Evolutionary conservation across 108 stramenopile genomes (phyloP), one percentile per base, ranked within the genome.

Genomic region (Cyclotella distinguenda): DNA sequence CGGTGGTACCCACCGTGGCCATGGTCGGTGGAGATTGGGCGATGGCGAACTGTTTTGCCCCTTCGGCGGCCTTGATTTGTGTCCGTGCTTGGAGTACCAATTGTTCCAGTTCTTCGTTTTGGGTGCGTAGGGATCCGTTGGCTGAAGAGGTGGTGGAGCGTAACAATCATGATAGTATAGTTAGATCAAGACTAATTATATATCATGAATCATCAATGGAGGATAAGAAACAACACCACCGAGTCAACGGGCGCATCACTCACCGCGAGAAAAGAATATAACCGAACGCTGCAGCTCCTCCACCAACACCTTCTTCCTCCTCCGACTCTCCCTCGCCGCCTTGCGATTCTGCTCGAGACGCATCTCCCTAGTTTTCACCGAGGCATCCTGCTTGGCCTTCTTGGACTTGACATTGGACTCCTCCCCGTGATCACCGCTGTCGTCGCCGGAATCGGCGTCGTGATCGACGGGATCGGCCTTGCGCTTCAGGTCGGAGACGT

Each of bases 281-380:
- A 94, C 86, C 51, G 75, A 78, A n/a, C 87, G 68, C 55, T 94
- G 89, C 12, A 94, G 74, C 39, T 90, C 89, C 75, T 90, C 92
- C 62, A 90, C 82, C 82, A 88, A 79, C 18, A 86, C 76, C 81
- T 94, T 94, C 79, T 94, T 94, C 23, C 92, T 65, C 12, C 86
- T 62, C 1, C 92, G 70, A 0, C 86, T 87, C 56, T 94, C 92
- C 18, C 86, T 74, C 6, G 92, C 92, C 26, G 92, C 92, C 81
- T 89, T 90, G 19, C 92, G 79, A 64, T 94, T 94, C 57, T 88
- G 87, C 60, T 94, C 92, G 26, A 94, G 79, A 5, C 92, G 84
- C 44, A 84, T 84, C 64, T 86, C 82, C n/a, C 90, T 73, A 26
- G 86, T 48, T 38, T 74, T 59, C 18, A 15, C 40, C 16, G 43